Evolutionary conservation across 345 rosid species (phyloP).

Genomic region (Boechera stricta): DNA sequence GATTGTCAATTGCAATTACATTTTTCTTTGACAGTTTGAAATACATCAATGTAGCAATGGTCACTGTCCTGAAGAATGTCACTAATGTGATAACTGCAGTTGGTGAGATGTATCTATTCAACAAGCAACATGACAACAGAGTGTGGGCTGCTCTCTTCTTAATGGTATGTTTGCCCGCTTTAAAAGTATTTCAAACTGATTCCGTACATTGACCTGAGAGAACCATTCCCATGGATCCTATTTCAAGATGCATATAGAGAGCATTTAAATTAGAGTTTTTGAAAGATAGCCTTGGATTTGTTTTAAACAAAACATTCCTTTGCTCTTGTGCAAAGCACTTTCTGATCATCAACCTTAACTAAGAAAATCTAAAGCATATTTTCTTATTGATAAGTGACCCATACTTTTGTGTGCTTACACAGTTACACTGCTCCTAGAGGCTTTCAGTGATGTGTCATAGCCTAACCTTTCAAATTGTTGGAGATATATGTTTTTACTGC

Average conservation of each 20-base stretch:
- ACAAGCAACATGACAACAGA: slow-evolving; percentile 86
- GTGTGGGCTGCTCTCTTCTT: slow-evolving; percentile 97
- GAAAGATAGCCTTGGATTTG: slow-evolving; percentile 1
- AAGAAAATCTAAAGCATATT: not conserved
- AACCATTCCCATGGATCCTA: slow-evolving; percentile 5
- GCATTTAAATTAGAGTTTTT: not conserved
- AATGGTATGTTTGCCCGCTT: slow-evolving; percentile 66
- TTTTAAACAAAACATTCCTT: not conserved
- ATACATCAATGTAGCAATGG: slow-evolving; percentile 99
- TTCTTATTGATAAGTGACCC: not conserved
- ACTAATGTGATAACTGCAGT: slow-evolving; percentile 95
- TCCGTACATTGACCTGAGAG: not conserved
- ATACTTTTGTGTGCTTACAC: not conserved
- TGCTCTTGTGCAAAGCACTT: not conserved
- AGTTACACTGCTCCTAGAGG: not conserved
- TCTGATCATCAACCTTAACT: slow-evolving; percentile 1
- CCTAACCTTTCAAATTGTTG: not conserved
- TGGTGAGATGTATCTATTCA: slow-evolving; percentile 97
- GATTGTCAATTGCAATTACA: not conserved
- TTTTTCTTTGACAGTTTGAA: slow-evolving; percentile 70
- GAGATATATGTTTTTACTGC: slow-evolving; percentile 1
- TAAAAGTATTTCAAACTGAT: slow-evolving; percentile 7
- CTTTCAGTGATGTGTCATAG: slow-evolving; percentile 8
- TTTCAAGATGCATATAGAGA: not conserved
- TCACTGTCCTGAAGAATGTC: slow-evolving; percentile 95